Evolutionary conservation across 345 rosid species (phyloP).

Genomic region (Citrus reticulata): DNA sequence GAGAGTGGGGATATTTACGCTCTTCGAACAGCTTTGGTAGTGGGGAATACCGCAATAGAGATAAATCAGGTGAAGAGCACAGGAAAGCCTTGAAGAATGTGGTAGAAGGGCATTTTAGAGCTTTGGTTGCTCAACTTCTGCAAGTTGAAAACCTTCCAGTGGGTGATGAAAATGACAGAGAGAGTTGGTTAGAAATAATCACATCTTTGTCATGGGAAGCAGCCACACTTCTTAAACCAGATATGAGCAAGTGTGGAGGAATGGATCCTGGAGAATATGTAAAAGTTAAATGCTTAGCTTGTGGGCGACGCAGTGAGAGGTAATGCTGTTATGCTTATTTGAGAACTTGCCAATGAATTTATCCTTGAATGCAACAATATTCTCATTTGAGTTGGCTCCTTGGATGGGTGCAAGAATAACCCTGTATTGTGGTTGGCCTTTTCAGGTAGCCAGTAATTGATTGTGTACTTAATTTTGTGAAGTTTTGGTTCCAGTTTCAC

Average conservation of each 20-base stretch:
- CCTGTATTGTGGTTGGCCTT: neutral
- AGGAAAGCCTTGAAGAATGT: slow-evolving; percentile 68
- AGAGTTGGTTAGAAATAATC: slow-evolving; percentile 88
- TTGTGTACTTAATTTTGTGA: neutral
- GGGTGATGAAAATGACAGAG: slow-evolving; percentile 60
- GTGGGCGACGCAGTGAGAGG: slow-evolving; percentile 85
- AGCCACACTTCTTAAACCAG: slow-evolving; percentile 89
- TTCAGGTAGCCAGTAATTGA: neutral
- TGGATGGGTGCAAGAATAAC: neutral
- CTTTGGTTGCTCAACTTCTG: slow-evolving; percentile 75
- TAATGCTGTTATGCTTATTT: slow-evolving; percentile 24
- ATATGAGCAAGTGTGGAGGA: slow-evolving; percentile 87
- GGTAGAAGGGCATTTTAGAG: slow-evolving; percentile 88
- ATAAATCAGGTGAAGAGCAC: slow-evolving; percentile 59
- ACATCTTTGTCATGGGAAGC: slow-evolving; percentile 95
- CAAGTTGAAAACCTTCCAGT: slow-evolving; percentile 68
- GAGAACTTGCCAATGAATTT: neutral
- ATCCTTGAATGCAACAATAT: neutral
- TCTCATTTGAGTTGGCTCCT: neutral
- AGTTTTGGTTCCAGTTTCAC: neutral
- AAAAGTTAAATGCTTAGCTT: slow-evolving; percentile 91
- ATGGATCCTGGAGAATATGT: slow-evolving; percentile 99
- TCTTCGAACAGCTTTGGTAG: slow-evolving; percentile 66
- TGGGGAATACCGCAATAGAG: slow-evolving; percentile 55
- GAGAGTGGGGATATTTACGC: slow-evolving; percentile 75